phyloP scores from a whole-genome alignment of 1,284 basidiomycete species.

The Melampsora occidentalis region DNA sequence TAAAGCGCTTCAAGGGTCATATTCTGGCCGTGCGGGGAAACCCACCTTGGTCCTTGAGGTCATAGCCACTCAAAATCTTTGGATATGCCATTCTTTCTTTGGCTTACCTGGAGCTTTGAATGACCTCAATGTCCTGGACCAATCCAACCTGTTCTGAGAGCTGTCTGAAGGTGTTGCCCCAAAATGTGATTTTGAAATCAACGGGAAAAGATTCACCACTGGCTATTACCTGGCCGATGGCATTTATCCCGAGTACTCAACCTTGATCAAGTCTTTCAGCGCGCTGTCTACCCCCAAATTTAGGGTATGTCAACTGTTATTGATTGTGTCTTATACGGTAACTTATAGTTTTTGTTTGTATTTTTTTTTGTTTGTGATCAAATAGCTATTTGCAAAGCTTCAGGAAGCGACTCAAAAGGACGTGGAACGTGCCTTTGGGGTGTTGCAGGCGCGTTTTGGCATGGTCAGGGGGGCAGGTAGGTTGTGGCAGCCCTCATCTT shows the following conservation, averaged over 20 bases:
- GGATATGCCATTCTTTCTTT: slow-evolving; percentile 7
- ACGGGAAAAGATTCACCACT: background rate
- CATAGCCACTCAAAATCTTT: background rate
- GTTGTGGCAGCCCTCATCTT: slow-evolving; percentile 12
- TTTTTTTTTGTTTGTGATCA: too few relatives aligned
- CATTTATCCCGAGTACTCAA: background rate
- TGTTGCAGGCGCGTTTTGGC: background rate
- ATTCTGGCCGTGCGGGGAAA: background rate
- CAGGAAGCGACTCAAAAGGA: background rate
- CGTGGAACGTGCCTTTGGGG: slow-evolving; percentile 5
- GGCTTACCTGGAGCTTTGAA: background rate
- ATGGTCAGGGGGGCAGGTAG: background rate
- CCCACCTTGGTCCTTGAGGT: background rate
- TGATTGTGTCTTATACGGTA: too few relatives aligned
- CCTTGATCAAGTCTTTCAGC: slow-evolving; percentile 6
- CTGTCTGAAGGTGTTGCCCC: background rate
- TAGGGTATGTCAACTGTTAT: too few relatives aligned
- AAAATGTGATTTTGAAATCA: background rate
- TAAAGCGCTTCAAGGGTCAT: too few relatives aligned
- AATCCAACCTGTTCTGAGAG: background rate
- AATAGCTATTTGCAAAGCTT: background rate
- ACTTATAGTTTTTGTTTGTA: too few relatives aligned
- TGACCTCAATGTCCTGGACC: background rate
- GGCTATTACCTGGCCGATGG: background rate
- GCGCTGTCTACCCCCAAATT: background rate